These are phyloP conservation scores for Aurinia saxatilis DNA, from an alignment of 345 rosid genomes.

Conservation along the genomic window DNA sequence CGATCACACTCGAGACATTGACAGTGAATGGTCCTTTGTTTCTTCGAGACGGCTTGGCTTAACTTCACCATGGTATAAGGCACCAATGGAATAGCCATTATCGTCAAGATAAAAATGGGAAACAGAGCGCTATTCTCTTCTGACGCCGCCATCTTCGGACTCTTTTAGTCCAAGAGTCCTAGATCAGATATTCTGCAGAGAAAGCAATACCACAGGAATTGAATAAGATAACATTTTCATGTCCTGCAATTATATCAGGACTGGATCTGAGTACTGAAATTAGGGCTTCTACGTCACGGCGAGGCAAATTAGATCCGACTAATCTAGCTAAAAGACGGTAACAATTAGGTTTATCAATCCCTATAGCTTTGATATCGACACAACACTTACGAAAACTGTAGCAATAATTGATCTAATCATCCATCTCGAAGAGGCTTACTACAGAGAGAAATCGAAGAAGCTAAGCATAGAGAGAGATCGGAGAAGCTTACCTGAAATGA, in stretches of 20 bases:
- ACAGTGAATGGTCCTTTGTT: constrained; percentile 70
- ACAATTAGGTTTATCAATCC: background rate
- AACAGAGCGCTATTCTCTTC: constrained; percentile 85
- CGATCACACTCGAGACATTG: constrained; percentile 72
- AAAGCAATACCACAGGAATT: background rate
- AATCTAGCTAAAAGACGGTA: background rate
- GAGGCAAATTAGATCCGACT: constrained; percentile 4
- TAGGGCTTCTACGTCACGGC: background rate
- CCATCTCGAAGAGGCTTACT: background rate
- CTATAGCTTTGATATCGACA: background rate
- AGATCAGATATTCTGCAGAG: constrained; percentile 14
- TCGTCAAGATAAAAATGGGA: constrained; percentile 94
- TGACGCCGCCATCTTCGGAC: constrained; percentile 66
- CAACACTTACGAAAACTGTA: background rate
- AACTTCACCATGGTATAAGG: constrained; percentile 75
- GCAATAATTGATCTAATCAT: background rate
- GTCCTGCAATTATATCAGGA: background rate
- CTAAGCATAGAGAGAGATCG: too few species aligned
- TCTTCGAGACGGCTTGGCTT: constrained; percentile 63
- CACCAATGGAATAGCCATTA: constrained; percentile 88
- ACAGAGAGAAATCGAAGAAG: background rate
- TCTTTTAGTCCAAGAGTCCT: too few species aligned
- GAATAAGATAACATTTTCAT: background rate
- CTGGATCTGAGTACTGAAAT: constrained; percentile 12
- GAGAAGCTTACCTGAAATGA: constrained; percentile 12